Evolutionary conservation across 1,139 yeast species (phyloP).

Genomic region (Pichia cactophila): DNA sequence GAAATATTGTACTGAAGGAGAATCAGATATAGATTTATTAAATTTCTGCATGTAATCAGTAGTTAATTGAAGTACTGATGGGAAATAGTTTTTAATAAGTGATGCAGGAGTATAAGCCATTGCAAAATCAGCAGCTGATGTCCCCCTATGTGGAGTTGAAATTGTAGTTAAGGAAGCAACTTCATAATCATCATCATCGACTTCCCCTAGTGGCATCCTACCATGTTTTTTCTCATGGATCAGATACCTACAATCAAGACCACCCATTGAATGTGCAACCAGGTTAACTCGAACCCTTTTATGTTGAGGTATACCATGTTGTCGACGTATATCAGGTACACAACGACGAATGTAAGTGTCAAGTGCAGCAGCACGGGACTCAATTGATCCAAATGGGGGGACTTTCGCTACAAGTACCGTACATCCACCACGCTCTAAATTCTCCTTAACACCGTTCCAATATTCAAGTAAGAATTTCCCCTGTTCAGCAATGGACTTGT

Average conservation of each 20-base stretch:
- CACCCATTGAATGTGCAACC: conserved; percentile 95
- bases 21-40: conserved; percentile 45
- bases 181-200: conserved; percentile 30
- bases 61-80: conserved; percentile 57
- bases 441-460: conserved; percentile 73
- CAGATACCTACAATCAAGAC: conserved; percentile 73
- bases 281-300: conserved; percentile 52
- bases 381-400: conserved; percentile 74
- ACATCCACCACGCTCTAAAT: conserved; percentile 54
- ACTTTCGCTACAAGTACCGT: conserved; percentile 68
- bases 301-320: conserved; percentile 18
- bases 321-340: conserved; percentile 24
- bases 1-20: conserved; percentile 60
- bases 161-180: conserved; percentile 73
- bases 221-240: conserved; percentile 27
- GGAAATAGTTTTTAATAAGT: conserved; percentile 27
- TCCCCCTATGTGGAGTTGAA: conserved; percentile 84
- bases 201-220: not conserved
- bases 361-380: conserved; percentile 56
- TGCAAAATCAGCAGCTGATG: conserved; percentile 73
- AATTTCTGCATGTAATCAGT: conserved; percentile 45
- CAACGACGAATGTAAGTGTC: conserved; percentile 41
- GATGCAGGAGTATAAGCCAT: conserved; percentile 28
- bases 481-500: conserved; percentile 12
- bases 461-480: conserved; percentile 49